Conservation (phyloP, 257 asterid genomes). For the Leonotis leonurus region DNA sequence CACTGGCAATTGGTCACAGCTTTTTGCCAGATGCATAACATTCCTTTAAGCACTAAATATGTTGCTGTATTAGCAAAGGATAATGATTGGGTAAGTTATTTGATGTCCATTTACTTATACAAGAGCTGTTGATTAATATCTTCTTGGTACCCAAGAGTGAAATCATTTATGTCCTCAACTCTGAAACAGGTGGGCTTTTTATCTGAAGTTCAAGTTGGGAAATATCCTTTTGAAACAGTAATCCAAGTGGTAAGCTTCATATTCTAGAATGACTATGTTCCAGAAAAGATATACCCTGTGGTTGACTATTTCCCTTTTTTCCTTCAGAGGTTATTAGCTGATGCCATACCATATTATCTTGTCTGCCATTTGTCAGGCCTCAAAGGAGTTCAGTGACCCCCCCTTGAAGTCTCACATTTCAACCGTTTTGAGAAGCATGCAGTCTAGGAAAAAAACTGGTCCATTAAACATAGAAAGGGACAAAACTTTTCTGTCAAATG, state of each 20-base stretch:
- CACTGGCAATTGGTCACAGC: constrained; percentile 83
- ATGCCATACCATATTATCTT: constrained; percentile 17
- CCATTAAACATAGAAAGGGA: constrained; percentile 41
- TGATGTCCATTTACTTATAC: background rate
- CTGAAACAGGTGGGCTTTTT: constrained; percentile 79
- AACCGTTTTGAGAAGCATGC: constrained; percentile 87
- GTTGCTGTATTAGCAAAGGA: constrained; percentile 87
- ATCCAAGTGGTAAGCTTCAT: constrained; percentile 71
- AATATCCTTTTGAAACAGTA: constrained; percentile 71
- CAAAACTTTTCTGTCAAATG: constrained; percentile 40
- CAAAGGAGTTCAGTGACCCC: constrained; percentile 71
- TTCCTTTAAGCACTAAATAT: constrained; percentile 86
- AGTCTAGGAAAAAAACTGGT: constrained; percentile 48
- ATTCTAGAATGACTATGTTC: constrained; percentile 1
- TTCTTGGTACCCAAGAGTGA: constrained; percentile 15
- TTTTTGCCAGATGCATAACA: constrained; percentile 83
- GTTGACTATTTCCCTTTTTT: background rate
- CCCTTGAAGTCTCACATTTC: constrained; percentile 75
- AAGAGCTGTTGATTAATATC: constrained; percentile 3
- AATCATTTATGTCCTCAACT: constrained; percentile 17
- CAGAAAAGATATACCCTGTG: constrained; percentile 9
- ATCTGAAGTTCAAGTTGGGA: constrained; percentile 93
- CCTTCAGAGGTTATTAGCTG: constrained; percentile 9
- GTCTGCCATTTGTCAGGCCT: constrained; percentile 56
- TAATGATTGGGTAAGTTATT: constrained; percentile 85